A percentile compares a stretch with the other conserved stretches of the same genome.
These are phyloP conservation scores for Diaporthe sp. DNA, from an alignment of 2,329 filamentous ascomycete species.

Conservation along the genomic window DNA sequence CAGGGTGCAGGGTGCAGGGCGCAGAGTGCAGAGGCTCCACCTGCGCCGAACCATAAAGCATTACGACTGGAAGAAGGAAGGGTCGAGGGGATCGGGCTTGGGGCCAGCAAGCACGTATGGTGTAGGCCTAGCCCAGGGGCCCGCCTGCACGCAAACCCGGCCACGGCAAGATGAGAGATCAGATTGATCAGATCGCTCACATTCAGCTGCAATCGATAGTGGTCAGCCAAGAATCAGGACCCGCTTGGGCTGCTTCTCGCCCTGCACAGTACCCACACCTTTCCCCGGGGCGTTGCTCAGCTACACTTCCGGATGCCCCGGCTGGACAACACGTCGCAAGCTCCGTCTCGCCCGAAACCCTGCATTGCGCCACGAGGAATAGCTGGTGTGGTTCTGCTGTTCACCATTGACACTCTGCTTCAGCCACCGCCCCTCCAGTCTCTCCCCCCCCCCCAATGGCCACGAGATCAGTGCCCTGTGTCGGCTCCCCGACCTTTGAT, in stretches of 20 bases:
- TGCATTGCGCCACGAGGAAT: not conserved
- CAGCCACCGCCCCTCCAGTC: too few species aligned
- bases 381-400: not conserved
- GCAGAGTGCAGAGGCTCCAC: not conserved
- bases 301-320: not conserved
- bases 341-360: not conserved
- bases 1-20: too few species aligned
- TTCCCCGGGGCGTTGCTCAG: not conserved
- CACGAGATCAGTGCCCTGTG: conserved; percentile 50
- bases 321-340: not conserved
- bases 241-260: not conserved
- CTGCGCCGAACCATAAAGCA: too few species aligned
- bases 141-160: too few species aligned
- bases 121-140: too few species aligned
- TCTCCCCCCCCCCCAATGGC: conserved; percentile 24
- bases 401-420: not conserved
- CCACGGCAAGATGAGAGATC: conserved; percentile 7
- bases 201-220: conserved; percentile 11
- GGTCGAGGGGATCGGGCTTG: too few species aligned
- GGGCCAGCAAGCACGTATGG: not conserved
- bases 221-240: not conserved
- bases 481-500: conserved; percentile 56
- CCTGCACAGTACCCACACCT: not conserved
- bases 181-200: conserved; percentile 20
- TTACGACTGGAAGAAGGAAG: too few species aligned